These are phyloP conservation scores for Venturia carpophila DNA, from an alignment of 2,329 filamentous ascomycete species.

Conservation along the genomic window DNA sequence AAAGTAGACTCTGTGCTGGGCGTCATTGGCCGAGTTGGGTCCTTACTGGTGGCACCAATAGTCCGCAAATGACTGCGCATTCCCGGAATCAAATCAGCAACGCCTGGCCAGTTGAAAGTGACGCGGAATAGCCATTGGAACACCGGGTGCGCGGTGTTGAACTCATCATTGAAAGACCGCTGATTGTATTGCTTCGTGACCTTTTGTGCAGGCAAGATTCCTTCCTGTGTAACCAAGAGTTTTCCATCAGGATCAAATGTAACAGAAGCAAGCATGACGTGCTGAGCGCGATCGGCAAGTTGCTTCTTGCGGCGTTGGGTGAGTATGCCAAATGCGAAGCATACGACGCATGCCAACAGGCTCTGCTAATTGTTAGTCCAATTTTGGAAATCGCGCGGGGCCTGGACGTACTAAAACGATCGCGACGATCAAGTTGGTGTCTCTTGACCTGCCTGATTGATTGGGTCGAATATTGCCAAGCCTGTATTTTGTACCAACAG, in stretches of 20 bases:
- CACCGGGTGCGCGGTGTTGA: conserved; percentile 66
- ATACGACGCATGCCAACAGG: conserved; percentile 33
- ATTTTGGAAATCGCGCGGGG: background rate
- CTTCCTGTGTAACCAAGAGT: conserved; percentile 62
- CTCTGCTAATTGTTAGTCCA: conserved; percentile 23
- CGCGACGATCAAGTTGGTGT: conserved; percentile 65
- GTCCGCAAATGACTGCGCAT: conserved; percentile 64
- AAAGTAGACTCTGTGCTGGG: conserved; percentile 25
- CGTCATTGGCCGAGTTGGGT: conserved; percentile 23
- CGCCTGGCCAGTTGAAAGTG: conserved; percentile 65
- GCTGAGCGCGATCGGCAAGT: conserved; percentile 41
- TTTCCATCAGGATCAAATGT: conserved; percentile 60
- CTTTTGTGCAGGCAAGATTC: conserved; percentile 61
- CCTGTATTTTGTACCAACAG: conserved; percentile 61
- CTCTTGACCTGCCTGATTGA: conserved; percentile 38
- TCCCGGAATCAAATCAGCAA: conserved; percentile 58
- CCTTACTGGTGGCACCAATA: conserved; percentile 33
- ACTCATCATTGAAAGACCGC: conserved; percentile 60
- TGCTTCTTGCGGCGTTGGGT: conserved; percentile 31
- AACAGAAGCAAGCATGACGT: conserved; percentile 50
- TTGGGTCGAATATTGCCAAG: conserved; percentile 42
- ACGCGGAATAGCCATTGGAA: conserved; percentile 86
- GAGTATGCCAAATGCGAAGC: conserved; percentile 31
- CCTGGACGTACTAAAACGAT: conserved; percentile 53
- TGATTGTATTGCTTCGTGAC: conserved; percentile 72